Percentiles rank a stretch among this genome's conserved stretches.
Conservation (phyloP, 1,284 basidiomycete genomes). For the Trichosporon coremiiforme region DNA sequence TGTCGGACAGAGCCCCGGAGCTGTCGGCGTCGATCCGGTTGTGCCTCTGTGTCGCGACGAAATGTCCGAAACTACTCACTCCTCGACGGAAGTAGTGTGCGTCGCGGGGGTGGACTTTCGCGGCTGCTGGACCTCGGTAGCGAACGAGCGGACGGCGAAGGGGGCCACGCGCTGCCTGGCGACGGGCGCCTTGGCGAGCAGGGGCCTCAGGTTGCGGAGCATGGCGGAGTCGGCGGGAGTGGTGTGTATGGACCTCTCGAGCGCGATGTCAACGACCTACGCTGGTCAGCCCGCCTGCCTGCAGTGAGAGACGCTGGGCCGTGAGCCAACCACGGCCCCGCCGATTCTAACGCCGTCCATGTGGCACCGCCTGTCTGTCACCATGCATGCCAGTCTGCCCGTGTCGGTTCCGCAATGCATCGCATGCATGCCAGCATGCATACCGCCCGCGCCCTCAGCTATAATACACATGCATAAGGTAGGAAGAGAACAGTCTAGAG, state of each 20-base stretch:
- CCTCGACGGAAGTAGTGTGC: slow-evolving; percentile 53
- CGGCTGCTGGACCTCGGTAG: slow-evolving; percentile 20
- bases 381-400: not conserved
- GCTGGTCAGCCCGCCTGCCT: slow-evolving; percentile 6
- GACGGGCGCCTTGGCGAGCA: slow-evolving; percentile 40
- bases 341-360: slow-evolving; percentile 13
- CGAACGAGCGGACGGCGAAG: slow-evolving; percentile 36
- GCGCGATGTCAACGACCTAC: slow-evolving; percentile 17
- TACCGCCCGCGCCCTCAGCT: not conserved
- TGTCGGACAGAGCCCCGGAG: slow-evolving; percentile 16
- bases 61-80: slow-evolving; percentile 41
- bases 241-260: slow-evolving; percentile 22
- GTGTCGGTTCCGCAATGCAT: not conserved
- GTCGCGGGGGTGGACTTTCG: slow-evolving; percentile 66
- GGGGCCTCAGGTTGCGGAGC: slow-evolving; percentile 50
- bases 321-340: slow-evolving; percentile 10
- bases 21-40: not conserved
- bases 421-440: not conserved
- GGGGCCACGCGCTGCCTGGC: slow-evolving; percentile 38
- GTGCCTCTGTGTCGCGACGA: not conserved
- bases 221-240: slow-evolving; percentile 35
- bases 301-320: not conserved
- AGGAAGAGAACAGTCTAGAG: slow-evolving; percentile 30
- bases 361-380: not conserved
- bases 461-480: slow-evolving; percentile 13